Percentiles rank a stretch among this genome's conserved stretches.
Evolutionary conservation across 2,329 filamentous ascomycete genomes (phyloP).

Genomic region (Cladosporium sp.): DNA sequence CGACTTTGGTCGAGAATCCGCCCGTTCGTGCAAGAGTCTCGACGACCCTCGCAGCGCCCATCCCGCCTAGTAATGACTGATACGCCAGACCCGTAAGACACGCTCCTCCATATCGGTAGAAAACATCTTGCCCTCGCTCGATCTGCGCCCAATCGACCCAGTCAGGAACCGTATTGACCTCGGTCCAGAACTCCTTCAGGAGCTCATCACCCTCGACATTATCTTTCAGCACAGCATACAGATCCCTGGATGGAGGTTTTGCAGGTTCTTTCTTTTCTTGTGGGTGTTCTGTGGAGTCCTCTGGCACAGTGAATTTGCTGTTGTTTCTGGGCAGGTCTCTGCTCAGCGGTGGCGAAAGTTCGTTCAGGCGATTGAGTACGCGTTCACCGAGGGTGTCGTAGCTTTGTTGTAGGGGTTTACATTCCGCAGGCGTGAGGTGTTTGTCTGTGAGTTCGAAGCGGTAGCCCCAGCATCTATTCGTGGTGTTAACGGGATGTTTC

Average conservation of each 20-base stretch:
- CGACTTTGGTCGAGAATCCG: slow-evolving; percentile 69
- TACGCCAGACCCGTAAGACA: slow-evolving; percentile 65
- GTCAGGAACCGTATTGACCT: slow-evolving; percentile 65
- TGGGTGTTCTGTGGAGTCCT: slow-evolving; percentile 28
- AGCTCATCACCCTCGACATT: slow-evolving; percentile 59
- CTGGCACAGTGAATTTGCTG: slow-evolving; percentile 30
- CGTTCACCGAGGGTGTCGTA: slow-evolving; percentile 71
- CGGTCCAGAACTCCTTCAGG: slow-evolving; percentile 60
- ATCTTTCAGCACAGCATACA: slow-evolving; percentile 63
- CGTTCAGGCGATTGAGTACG: slow-evolving; percentile 63
- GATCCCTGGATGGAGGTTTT: slow-evolving; percentile 50
- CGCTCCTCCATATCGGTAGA: slow-evolving; percentile 72
- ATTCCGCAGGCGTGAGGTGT: slow-evolving; percentile 62
- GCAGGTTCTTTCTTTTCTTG: slow-evolving; percentile 27
- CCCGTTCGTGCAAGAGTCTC: slow-evolving; percentile 74
- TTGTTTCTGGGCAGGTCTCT: slow-evolving; percentile 42
- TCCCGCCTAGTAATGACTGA: slow-evolving; percentile 66
- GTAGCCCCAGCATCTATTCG: slow-evolving; percentile 59
- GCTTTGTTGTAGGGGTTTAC: slow-evolving; percentile 60
- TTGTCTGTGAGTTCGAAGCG: slow-evolving; percentile 67
- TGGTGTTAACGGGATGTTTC: slow-evolving; percentile 15
- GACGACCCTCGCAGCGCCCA: slow-evolving; percentile 71
- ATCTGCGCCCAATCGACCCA: slow-evolving; percentile 82
- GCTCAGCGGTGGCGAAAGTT: slow-evolving; percentile 54
- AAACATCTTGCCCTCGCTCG: slow-evolving; percentile 70